Conservation (phyloP, 306 rosid species). For the Fragaria nilgerrensis region DNA sequence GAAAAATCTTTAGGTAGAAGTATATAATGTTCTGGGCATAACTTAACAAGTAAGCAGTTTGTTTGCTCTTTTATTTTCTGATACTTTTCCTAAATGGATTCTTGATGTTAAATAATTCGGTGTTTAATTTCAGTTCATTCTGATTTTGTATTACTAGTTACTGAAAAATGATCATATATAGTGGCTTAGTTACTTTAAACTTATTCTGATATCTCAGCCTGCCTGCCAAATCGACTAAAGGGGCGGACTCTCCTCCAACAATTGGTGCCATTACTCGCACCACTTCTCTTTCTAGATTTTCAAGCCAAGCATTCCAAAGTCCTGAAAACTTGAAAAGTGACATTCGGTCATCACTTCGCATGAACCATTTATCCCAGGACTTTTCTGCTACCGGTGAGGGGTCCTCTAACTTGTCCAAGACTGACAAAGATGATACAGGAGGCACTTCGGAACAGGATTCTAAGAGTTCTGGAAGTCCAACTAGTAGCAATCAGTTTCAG, state of each 20-base stretch:
- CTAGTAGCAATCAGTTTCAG: slow-evolving; percentile 44
- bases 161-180: neutral
- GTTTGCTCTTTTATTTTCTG: neutral
- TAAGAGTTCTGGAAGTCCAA: slow-evolving; percentile 36
- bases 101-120: neutral
- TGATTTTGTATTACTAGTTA: neutral
- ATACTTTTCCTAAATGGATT: neutral
- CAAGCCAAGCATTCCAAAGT: slow-evolving; percentile 39
- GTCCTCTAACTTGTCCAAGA: slow-evolving; percentile 22
- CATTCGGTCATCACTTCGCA: slow-evolving; percentile 26
- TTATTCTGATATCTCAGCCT: slow-evolving; percentile 42
- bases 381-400: slow-evolving; percentile 16
- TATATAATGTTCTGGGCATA: too few species aligned
- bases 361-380: slow-evolving; percentile 43
- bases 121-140: neutral
- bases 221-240: slow-evolving; percentile 54
- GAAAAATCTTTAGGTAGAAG: too few species aligned
- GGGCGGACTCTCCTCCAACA: slow-evolving; percentile 46
- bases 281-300: slow-evolving; percentile 49
- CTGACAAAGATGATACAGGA: slow-evolving; percentile 40
- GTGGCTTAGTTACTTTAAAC: neutral
- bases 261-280: slow-evolving; percentile 49
- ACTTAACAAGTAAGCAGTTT: too few species aligned
- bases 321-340: slow-evolving; percentile 39
- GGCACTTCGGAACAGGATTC: slow-evolving; percentile 34